These are phyloP conservation scores for Cladosporium sp. DNA, from an alignment of 2,329 filamentous ascomycete species.

Conservation along the genomic window DNA sequence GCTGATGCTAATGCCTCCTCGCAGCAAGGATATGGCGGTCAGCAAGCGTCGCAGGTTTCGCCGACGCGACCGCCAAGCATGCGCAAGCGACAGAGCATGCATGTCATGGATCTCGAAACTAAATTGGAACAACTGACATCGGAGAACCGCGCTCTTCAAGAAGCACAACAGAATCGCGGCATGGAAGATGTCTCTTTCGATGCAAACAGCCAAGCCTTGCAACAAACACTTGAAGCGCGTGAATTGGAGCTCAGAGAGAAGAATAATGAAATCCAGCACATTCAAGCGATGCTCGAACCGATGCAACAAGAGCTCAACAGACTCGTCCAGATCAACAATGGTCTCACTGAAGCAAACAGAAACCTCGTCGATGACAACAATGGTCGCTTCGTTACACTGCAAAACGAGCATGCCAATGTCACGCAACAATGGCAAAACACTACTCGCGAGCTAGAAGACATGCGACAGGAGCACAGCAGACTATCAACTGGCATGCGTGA, in stretches of 20 bases:
- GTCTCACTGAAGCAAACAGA: constrained; percentile 71
- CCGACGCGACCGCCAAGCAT: constrained; percentile 93
- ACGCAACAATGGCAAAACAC: constrained; percentile 53
- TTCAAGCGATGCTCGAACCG: constrained; percentile 69
- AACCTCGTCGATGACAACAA: constrained; percentile 73
- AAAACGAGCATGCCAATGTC: constrained; percentile 58
- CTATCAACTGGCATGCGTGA: constrained; percentile 61
- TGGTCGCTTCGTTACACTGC: constrained; percentile 64
- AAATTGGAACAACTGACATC: constrained; percentile 77
- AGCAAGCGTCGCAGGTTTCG: constrained; percentile 74
- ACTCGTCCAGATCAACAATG: constrained; percentile 77
- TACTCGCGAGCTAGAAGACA: constrained; percentile 64
- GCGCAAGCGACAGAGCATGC: constrained; percentile 95
- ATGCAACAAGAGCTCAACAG: constrained; percentile 77
- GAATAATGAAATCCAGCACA: constrained; percentile 77
- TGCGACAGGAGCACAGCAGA: constrained; percentile 60
- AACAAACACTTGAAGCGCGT: constrained; percentile 58
- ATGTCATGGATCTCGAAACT: constrained; percentile 82
- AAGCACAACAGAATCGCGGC: constrained; percentile 44
- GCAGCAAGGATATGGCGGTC: constrained; percentile 91
- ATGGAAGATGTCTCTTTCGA: constrained; percentile 45
- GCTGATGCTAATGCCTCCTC: constrained; percentile 22
- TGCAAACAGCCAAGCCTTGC: constrained; percentile 41
- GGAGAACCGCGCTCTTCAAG: constrained; percentile 76
- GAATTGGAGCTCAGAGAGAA: constrained; percentile 72